Conservation (phyloP, 805 yeast genomes). For the Yarrowia sp. region DNA sequence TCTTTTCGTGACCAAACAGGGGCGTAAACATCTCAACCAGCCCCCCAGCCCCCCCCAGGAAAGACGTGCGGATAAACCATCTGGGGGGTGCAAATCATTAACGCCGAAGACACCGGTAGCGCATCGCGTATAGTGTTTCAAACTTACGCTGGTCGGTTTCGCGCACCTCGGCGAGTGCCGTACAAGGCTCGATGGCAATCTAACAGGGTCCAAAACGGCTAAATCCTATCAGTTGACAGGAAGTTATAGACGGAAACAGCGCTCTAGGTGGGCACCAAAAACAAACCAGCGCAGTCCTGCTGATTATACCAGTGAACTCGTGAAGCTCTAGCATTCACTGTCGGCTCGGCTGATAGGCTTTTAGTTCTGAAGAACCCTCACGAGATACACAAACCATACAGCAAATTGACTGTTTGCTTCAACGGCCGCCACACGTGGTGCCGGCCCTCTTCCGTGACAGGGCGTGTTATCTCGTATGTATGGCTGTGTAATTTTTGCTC, state of each 20-base stretch:
- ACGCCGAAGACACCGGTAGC: neutral
- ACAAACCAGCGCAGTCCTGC: too few species aligned
- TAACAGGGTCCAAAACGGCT: too few species aligned
- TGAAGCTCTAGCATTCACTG: neutral
- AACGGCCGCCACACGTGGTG: neutral
- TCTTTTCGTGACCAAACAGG: neutral
- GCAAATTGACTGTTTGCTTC: neutral
- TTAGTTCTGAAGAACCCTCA: neutral
- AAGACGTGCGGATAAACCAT: neutral
- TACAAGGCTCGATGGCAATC: too few species aligned
- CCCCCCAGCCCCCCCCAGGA: too few species aligned
- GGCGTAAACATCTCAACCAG: too few species aligned
- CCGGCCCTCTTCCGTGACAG: neutral
- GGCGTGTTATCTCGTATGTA: neutral
- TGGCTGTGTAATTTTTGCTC: neutral
- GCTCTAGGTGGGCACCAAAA: too few species aligned
- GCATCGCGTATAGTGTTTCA: neutral
- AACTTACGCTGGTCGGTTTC: too few species aligned
- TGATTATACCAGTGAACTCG: too few species aligned
- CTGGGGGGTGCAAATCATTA: neutral
- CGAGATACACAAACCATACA: neutral
- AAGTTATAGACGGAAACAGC: too few species aligned
- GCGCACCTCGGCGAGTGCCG: too few species aligned
- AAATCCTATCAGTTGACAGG: too few species aligned
- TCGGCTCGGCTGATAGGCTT: constrained; percentile 3